phyloP scores from a whole-genome alignment of 208 protist genomes.

The Novymonas esmeraldas region DNA sequence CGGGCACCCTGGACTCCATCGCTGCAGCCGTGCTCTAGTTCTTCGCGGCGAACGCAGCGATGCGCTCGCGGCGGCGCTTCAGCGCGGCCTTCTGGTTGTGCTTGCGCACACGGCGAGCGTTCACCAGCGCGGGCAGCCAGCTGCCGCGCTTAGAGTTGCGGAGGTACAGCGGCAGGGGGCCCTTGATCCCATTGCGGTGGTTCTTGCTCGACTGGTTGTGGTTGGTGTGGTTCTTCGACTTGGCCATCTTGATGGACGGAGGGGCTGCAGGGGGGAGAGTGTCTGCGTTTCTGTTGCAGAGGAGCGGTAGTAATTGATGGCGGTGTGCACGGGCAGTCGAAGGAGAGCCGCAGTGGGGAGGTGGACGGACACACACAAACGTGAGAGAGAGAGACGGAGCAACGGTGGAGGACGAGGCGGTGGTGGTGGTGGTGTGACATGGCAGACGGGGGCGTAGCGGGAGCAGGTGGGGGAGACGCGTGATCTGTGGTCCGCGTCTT shows the following conservation, averaged over 20 bases:
- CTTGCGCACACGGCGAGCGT: slow-evolving; percentile 87
- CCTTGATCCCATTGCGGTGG: slow-evolving; percentile 92
- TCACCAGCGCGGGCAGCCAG: slow-evolving; percentile 83
- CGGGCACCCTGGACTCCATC: not conserved
- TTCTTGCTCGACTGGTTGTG: slow-evolving; percentile 94
- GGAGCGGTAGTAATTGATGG: not conserved
- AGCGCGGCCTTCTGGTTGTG: slow-evolving; percentile 87
- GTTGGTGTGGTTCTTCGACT: slow-evolving; percentile 95
- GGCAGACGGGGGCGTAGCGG: too few species aligned
- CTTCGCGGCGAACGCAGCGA: slow-evolving; percentile 57
- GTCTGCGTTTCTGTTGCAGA: slow-evolving; percentile 15
- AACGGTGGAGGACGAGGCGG: too few species aligned
- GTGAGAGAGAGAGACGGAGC: too few species aligned
- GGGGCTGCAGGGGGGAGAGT: not conserved
- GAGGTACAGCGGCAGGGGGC: slow-evolving; percentile 67
- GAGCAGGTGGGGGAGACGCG: too few species aligned
- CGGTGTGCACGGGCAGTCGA: too few species aligned
- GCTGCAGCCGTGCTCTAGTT: slow-evolving; percentile 18
- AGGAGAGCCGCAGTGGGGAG: too few species aligned
- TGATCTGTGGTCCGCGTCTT: too few species aligned
- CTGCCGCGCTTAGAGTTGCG: slow-evolving; percentile 82
- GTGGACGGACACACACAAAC: too few species aligned
- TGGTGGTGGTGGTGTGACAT: too few species aligned
- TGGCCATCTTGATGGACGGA: slow-evolving; percentile 71
- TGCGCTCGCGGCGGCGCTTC: slow-evolving; percentile 75